Evolutionary conservation across 208 protist genomes (phyloP).

Genomic region (Trypanosoma avium): DNA sequence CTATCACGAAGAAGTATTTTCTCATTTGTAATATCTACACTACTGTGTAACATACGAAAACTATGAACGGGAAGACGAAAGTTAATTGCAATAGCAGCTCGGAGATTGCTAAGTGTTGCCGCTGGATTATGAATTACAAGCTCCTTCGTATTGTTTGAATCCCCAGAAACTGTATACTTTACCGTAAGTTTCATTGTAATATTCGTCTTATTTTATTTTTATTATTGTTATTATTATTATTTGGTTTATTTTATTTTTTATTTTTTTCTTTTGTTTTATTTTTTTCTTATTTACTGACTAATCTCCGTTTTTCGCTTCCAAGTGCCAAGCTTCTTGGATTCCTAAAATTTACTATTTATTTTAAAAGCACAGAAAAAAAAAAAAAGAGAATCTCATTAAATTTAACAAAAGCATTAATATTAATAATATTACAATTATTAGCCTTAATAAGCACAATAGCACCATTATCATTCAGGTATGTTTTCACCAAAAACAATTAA

Average conservation of each 20-base stretch:
- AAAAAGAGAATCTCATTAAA: too few relatives aligned
- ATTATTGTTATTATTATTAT: background rate
- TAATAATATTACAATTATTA: too few relatives aligned
- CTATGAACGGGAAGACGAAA: constrained; percentile 58
- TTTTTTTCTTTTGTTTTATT: too few relatives aligned
- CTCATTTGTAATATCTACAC: constrained; percentile 56
- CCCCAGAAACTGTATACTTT: constrained; percentile 44
- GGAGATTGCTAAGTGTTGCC: constrained; percentile 71
- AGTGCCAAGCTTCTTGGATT: too few relatives aligned
- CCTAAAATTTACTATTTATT: too few relatives aligned
- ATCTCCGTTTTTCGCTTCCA: too few relatives aligned
- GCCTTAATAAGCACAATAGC: too few relatives aligned
- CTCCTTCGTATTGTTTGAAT: constrained; percentile 55
- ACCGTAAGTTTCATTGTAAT: constrained; percentile 71
- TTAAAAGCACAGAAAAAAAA: too few relatives aligned
- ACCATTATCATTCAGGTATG: too few relatives aligned
- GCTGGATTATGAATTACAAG: constrained; percentile 70
- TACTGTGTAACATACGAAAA: constrained; percentile 45
- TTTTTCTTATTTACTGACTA: too few relatives aligned
- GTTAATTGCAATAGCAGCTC: constrained; percentile 70
- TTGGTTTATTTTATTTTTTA: too few relatives aligned
- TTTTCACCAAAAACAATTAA: constrained; percentile 5
- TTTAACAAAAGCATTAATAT: too few relatives aligned
- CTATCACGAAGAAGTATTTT: constrained; percentile 54
- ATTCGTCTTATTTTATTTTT: background rate